Conservation (phyloP, 352 stramenopile genomes). For the Phytophthora foliorum region DNA sequence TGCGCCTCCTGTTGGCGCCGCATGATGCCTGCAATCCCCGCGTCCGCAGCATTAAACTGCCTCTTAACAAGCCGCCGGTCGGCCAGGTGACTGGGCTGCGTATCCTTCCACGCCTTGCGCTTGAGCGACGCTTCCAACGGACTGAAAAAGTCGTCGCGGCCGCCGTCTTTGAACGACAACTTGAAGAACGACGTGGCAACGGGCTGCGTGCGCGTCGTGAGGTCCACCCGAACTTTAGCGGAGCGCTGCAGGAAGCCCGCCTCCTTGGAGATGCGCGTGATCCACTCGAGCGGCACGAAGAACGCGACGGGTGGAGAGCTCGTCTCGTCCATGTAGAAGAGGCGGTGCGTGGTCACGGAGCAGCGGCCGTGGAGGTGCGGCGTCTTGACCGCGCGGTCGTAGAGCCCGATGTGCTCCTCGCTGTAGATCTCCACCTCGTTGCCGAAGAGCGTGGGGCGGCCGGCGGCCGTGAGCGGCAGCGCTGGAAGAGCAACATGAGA, state of each 20-base stretch:
- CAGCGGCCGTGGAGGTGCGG: constrained; percentile 73
- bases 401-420: constrained; percentile 86
- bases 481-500: constrained; percentile 39
- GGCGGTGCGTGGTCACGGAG: constrained; percentile 84
- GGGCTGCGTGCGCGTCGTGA: constrained; percentile 49
- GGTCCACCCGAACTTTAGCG: constrained; percentile 86
- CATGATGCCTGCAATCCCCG: constrained; percentile 86
- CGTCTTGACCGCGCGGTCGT: constrained; percentile 86
- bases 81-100: constrained; percentile 74
- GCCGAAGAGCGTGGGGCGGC: constrained; percentile 76
- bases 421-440: constrained; percentile 92
- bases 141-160: constrained; percentile 87
- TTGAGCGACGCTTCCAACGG: constrained; percentile 73
- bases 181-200: constrained; percentile 77
- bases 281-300: constrained; percentile 79
- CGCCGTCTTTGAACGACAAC: constrained; percentile 89
- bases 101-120: constrained; percentile 82
- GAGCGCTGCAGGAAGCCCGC: constrained; percentile 86
- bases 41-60: constrained; percentile 81
- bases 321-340: constrained; percentile 85
- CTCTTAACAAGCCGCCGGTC: constrained; percentile 83
- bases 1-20: constrained; percentile 82
- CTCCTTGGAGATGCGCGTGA: constrained; percentile 78
- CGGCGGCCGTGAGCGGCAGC: constrained; percentile 73
- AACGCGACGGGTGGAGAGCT: constrained; percentile 63